Evolutionary conservation across 1,284 basidiomycete genomes (phyloP), one percentile per base, ranked within the genome.

Genomic region (Tylopilus orsonianus): DNA sequence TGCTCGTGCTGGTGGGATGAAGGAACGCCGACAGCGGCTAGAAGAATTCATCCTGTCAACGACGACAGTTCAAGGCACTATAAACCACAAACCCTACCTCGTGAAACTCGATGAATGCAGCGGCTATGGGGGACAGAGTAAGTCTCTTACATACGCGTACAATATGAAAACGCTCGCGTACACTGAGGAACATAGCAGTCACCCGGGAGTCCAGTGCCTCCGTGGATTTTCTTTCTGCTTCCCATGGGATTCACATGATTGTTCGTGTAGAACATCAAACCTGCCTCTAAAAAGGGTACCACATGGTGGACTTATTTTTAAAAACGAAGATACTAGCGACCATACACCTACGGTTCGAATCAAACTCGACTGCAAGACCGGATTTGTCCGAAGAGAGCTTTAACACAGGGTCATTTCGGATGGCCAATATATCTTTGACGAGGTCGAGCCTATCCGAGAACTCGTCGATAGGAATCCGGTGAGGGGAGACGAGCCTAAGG

Each of bases 41-140:
- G 41, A 30, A 33, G 8, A 10, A 1, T 12, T 13, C 9, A 4
- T 9, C 2, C 7, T 9, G 26, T 41, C 0, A 44, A 34, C 22
- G 14, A n/a, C 22, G 20, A 20, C 23, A 8, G 14, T 18, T 10
- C 7, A 14, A 14, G 4, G 7, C 10, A 6, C 4, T 3, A 14
- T 6, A 8, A 3, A 47, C 0, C 0, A 10, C 23, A 24, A 5
- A 1, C 35, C 42, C 40, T 50, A 79, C 75, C 63, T 85, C 79
- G 62, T 88, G 86, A 71, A 88, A 87, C 65, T 88, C 86, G 41
- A 88, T 68, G 69, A 88, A 88, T 7, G 77, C 85, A 37, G 83
- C 84, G 43, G 77, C 83, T 85, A 50, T 18, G 35, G 19, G 35
- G n/a, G 37, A 34, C 20, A 19, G 18, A 20, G n/a, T 41, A 3